Evolutionary conservation across 106 monocot genomes (phyloP).

Genomic region (Dioscorea dumetorum): DNA sequence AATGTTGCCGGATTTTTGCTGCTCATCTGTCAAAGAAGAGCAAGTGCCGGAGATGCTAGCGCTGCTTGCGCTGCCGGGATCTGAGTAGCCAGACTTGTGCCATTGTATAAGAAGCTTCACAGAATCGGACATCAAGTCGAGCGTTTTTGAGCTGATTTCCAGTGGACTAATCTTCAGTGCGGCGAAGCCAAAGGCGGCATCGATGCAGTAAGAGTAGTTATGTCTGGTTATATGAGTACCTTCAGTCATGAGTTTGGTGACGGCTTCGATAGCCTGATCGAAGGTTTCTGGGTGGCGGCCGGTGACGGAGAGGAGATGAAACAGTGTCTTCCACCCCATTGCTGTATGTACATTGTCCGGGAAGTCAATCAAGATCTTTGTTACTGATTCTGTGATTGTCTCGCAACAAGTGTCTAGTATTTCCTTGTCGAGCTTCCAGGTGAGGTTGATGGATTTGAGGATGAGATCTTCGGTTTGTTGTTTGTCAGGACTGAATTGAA

Average conservation of each 20-base stretch:
- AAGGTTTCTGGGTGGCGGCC: conserved; percentile 83
- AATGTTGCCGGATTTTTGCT: conserved; percentile 2
- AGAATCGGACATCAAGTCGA: conserved; percentile 56
- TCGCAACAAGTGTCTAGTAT: conserved; percentile 74
- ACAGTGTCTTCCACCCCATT: conserved; percentile 63
- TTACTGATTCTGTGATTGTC: conserved; percentile 32
- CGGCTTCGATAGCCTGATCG: conserved; percentile 46
- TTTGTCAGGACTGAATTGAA: conserved; percentile 16
- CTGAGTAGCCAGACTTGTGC: conserved; percentile 51
- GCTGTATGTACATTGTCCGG: conserved; percentile 34
- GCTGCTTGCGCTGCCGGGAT: conserved; percentile 30
- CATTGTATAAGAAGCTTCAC: conserved; percentile 59
- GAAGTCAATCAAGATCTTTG: conserved; percentile 28
- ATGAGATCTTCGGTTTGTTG: conserved; percentile 58
- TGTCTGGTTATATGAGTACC: conserved; percentile 28
- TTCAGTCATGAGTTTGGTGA: conserved; percentile 47
- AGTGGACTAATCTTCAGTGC: conserved; percentile 68
- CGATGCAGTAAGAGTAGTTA: conserved; percentile 70
- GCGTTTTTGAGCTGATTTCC: conserved; percentile 58
- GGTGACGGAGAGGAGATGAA: conserved; percentile 48
- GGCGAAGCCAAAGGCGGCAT: conserved; percentile 71
- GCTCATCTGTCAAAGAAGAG: conserved; percentile 3
- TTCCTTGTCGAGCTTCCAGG: conserved; percentile 87
- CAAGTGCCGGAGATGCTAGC: background rate
- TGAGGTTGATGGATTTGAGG: conserved; percentile 69